These are phyloP conservation scores for Mrakia frigida DNA, from an alignment of 768 basidiomycete genomes.

Conservation along the genomic window DNA sequence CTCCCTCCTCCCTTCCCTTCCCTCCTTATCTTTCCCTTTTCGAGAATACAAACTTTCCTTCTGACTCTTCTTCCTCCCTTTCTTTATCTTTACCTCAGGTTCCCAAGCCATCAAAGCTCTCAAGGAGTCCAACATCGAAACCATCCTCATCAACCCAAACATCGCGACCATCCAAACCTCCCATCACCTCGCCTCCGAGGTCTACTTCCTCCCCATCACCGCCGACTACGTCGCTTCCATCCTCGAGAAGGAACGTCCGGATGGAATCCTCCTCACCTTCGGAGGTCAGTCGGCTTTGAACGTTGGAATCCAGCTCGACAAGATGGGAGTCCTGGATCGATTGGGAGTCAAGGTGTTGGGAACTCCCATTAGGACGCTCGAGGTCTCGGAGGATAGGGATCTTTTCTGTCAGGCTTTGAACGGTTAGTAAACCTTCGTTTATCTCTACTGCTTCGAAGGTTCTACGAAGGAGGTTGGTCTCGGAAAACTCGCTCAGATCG, in stretches of 20 bases:
- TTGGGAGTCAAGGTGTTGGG: conserved; percentile 90
- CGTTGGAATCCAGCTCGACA: conserved; percentile 92
- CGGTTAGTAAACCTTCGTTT: conserved; percentile 52
- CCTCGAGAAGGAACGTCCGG: conserved; percentile 94
- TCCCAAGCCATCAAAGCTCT: conserved; percentile 98
- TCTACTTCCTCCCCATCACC: conserved; percentile 96
- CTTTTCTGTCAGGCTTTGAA: conserved; percentile 94
- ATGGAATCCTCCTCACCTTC: conserved; percentile 94
- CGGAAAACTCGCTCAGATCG: not conserved
- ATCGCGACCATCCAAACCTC: conserved; percentile 99
- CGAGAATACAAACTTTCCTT: not conserved
- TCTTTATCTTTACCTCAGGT: conserved; percentile 44
- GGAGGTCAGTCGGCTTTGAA: conserved; percentile 97
- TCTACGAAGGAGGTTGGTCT: not conserved
- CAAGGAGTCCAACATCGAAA: conserved; percentile 86
- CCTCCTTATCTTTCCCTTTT: not conserved
- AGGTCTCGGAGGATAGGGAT: conserved; percentile 94
- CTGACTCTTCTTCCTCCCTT: not conserved
- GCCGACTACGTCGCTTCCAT: conserved; percentile 98
- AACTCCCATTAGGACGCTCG: conserved; percentile 88
- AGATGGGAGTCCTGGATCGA: conserved; percentile 91
- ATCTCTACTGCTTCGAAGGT: not conserved
- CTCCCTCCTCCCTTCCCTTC: not conserved
- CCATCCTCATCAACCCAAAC: conserved; percentile 96
- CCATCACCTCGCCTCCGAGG: conserved; percentile 90